Conservation (phyloP, 2,329 filamentous ascomycete genomes). For the Gliomastix tumulicola region DNA sequence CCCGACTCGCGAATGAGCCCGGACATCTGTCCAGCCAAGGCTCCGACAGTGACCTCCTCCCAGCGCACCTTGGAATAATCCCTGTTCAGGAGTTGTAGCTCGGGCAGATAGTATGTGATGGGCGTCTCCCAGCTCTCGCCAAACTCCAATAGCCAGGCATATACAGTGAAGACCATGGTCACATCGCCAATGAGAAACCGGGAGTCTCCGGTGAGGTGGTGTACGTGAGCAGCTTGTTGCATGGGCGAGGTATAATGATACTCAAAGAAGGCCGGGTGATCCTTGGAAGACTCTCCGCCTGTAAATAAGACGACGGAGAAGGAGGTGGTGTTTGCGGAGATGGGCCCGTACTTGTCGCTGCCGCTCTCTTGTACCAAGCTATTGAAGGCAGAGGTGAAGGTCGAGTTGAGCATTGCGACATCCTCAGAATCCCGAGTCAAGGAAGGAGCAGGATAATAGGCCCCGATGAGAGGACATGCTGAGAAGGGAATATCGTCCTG, state of each 20-base stretch:
- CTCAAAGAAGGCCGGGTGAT: conserved; percentile 10
- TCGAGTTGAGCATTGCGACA: conserved; percentile 5
- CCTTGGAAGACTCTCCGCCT: conserved; percentile 1
- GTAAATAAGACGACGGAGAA: conserved; percentile 17
- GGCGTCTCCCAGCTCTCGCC: conserved; percentile 17
- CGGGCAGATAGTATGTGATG: conserved; percentile 18
- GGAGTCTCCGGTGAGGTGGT: conserved; percentile 12
- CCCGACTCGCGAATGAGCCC: conserved; percentile 10
- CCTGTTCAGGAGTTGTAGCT: conserved; percentile 7
- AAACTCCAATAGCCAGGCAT: conserved; percentile 19
- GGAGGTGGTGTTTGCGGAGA: conserved; percentile 15
- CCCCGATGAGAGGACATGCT: conserved; percentile 10
- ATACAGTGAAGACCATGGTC: conserved; percentile 22
- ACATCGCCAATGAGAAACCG: conserved; percentile 18
- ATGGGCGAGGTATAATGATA: conserved; percentile 13
- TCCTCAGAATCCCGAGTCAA: conserved; percentile 4
- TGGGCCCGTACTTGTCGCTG: conserved; percentile 12
- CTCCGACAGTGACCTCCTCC: conserved; percentile 12
- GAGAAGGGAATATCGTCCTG: conserved; percentile 5
- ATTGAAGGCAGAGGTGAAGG: conserved; percentile 11
- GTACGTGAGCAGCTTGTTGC: neutral
- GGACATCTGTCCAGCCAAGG: conserved; percentile 13
- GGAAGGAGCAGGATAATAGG: conserved; percentile 9
- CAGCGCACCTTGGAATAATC: conserved; percentile 7
- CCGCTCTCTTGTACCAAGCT: conserved; percentile 9